Conservation (phyloP, 495 filamentous ascomycete genomes). For the Daldinia vernicosa region DNA sequence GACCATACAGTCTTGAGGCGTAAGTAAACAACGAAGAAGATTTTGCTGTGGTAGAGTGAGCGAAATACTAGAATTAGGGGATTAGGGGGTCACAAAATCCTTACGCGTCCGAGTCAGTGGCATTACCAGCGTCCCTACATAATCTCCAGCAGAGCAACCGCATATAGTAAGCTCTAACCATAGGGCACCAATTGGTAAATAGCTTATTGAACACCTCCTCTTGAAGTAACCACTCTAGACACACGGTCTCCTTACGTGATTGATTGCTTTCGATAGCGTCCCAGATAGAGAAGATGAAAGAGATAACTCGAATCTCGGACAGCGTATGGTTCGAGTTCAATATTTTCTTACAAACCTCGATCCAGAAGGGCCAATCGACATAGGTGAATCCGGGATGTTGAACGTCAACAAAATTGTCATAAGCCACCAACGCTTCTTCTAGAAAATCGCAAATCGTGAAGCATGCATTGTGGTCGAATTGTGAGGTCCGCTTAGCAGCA, state of each 20-base stretch:
- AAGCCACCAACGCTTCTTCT: constrained; percentile 70
- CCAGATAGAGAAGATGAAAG: constrained; percentile 88
- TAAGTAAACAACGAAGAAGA: constrained; percentile 74
- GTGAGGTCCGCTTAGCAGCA: constrained; percentile 75
- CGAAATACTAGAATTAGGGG: constrained; percentile 16
- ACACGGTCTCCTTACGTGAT: constrained; percentile 74
- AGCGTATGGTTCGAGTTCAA: constrained; percentile 90
- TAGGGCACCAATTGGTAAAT: constrained; percentile 98
- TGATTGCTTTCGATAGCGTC: constrained; percentile 72
- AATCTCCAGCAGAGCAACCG: constrained; percentile 92
- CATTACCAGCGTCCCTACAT: constrained; percentile 76
- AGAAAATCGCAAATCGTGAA: constrained; percentile 93
- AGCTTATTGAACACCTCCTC: constrained; percentile 81
- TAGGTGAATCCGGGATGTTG: constrained; percentile 47
- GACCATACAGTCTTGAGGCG: constrained; percentile 79
- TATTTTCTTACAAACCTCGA: constrained; percentile 83
- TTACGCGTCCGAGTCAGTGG: constrained; percentile 74
- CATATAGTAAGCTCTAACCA: constrained; percentile 97
- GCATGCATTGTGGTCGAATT: constrained; percentile 88
- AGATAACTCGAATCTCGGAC: constrained; percentile 88
- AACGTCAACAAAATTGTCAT: constrained; percentile 49
- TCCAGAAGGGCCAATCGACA: constrained; percentile 90
- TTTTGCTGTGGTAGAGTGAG: constrained; percentile 57
- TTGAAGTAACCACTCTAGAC: constrained; percentile 81
- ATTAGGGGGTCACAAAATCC: constrained; percentile 40